These are phyloP conservation scores for Pachysandra terminalis DNA, from an alignment of 164 flowering plant genomes.

Conservation along the genomic window DNA sequence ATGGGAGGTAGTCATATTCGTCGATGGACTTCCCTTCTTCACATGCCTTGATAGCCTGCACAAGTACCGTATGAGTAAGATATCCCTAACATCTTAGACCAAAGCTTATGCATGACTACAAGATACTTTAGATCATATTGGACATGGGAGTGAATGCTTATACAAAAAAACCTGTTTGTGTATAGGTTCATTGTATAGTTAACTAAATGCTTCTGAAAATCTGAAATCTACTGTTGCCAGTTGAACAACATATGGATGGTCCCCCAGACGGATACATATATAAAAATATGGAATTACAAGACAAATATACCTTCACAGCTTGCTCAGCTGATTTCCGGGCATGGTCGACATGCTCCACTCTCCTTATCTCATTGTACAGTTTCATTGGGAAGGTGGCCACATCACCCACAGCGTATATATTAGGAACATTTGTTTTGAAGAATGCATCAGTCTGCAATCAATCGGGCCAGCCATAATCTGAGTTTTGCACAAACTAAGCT, in stretches of 20 bases:
- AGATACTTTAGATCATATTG: too few relatives aligned
- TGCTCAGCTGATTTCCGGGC: conserved; percentile 99
- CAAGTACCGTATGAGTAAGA: background rate
- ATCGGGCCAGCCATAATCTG: conserved; percentile 1
- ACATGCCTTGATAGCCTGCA: conserved; percentile 81
- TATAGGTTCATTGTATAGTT: too few relatives aligned
- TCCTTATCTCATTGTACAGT: conserved; percentile 72
- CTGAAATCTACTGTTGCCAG: too few relatives aligned
- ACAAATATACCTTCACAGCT: conserved; percentile 76
- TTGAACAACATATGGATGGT: too few relatives aligned
- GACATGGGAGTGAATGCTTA: too few relatives aligned
- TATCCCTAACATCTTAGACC: background rate
- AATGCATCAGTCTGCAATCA: conserved; percentile 80
- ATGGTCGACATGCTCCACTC: conserved; percentile 99
- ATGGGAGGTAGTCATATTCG: conserved; percentile 92
- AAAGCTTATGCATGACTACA: too few relatives aligned
- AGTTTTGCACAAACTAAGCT: background rate
- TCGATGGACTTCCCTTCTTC: conserved; percentile 73
- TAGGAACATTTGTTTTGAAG: conserved; percentile 81
- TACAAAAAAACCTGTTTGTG: too few relatives aligned
- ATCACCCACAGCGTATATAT: conserved; percentile 97
- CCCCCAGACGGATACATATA: background rate
- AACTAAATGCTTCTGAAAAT: too few relatives aligned
- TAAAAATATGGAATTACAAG: background rate
- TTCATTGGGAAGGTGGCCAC: conserved; percentile 96